These are phyloP conservation scores for Ceratocystis albifundus DNA, from an alignment of 2,329 filamentous ascomycete species.

Conservation along the genomic window DNA sequence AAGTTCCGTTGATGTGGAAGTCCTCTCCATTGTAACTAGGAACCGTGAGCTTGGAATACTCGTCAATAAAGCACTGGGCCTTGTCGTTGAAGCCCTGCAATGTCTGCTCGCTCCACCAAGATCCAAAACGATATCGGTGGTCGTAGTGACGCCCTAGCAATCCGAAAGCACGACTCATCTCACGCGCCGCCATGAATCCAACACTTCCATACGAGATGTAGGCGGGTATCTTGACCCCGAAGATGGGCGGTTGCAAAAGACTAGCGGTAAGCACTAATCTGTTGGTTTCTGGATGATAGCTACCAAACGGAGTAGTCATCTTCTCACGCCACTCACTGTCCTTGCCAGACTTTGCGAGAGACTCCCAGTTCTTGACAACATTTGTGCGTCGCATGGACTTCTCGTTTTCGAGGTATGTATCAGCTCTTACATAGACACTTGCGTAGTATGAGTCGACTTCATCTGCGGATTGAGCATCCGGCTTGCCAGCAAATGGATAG, in stretches of 20 bases:
- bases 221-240: constrained; percentile 49
- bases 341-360: constrained; percentile 48
- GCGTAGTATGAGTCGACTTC: constrained; percentile 48
- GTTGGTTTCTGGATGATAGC: constrained; percentile 53
- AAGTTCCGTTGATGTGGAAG: constrained; percentile 46
- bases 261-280: constrained; percentile 58
- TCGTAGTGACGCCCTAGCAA: constrained; percentile 55
- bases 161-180: constrained; percentile 60
- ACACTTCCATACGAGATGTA: constrained; percentile 61
- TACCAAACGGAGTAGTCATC: constrained; percentile 52
- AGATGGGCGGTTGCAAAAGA: constrained; percentile 57
- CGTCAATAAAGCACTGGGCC: constrained; percentile 53
- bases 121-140: constrained; percentile 50
- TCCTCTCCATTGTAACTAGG: not conserved
- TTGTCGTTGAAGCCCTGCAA: constrained; percentile 46
- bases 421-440: constrained; percentile 38
- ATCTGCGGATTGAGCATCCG: constrained; percentile 48
- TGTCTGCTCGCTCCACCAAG: constrained; percentile 56
- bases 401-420: constrained; percentile 47
- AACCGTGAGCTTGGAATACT: constrained; percentile 45
- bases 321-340: constrained; percentile 50
- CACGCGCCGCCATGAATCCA: constrained; percentile 55
- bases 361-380: constrained; percentile 42
- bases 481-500: constrained; percentile 45
- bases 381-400: constrained; percentile 40